Conservation (phyloP, 2,329 filamentous ascomycete species). For the Exophiala phaeomuriformis region DNA sequence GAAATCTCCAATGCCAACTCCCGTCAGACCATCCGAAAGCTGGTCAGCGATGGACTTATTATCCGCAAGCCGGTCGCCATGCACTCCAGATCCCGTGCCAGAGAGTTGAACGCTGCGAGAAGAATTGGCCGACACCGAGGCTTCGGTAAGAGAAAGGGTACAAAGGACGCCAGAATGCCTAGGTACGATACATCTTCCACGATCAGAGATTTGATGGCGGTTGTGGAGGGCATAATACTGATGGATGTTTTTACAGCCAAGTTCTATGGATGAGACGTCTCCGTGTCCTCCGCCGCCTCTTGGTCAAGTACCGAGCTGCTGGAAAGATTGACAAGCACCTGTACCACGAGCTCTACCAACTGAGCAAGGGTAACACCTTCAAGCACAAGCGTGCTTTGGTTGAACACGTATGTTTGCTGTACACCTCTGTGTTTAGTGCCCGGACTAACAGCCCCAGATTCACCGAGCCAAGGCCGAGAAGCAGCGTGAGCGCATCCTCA, state of each 20-base stretch:
- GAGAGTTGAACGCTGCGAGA: slow-evolving; percentile 89
- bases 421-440: slow-evolving; percentile 25
- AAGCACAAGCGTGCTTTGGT: slow-evolving; percentile 99
- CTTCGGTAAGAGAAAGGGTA: slow-evolving; percentile 99
- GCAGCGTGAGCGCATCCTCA: slow-evolving; percentile 86
- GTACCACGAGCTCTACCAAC: slow-evolving; percentile 99
- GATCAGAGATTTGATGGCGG: neutral
- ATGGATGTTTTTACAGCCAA: slow-evolving; percentile 54
- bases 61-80: slow-evolving; percentile 99
- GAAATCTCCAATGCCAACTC: slow-evolving; percentile 99
- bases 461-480: slow-evolving; percentile 99
- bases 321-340: slow-evolving; percentile 99
- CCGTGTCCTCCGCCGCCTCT: slow-evolving; percentile 95
- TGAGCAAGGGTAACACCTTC: slow-evolving; percentile 99
- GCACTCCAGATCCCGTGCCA: slow-evolving; percentile 96
- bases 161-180: slow-evolving; percentile 98
- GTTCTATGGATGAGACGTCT: slow-evolving; percentile 99
- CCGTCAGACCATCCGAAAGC: slow-evolving; percentile 98
- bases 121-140: slow-evolving; percentile 95
- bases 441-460: slow-evolving; percentile 56
- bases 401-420: slow-evolving; percentile 75
- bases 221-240: neutral
- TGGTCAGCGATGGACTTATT: slow-evolving; percentile 99
- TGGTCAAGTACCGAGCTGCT: slow-evolving; percentile 99
- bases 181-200: slow-evolving; percentile 55